A percentile compares a stretch with the other conserved stretches of the same genome.
Evolutionary conservation across 805 yeast species (phyloP).

Genomic region (Pichia gijzeniarum): DNA sequence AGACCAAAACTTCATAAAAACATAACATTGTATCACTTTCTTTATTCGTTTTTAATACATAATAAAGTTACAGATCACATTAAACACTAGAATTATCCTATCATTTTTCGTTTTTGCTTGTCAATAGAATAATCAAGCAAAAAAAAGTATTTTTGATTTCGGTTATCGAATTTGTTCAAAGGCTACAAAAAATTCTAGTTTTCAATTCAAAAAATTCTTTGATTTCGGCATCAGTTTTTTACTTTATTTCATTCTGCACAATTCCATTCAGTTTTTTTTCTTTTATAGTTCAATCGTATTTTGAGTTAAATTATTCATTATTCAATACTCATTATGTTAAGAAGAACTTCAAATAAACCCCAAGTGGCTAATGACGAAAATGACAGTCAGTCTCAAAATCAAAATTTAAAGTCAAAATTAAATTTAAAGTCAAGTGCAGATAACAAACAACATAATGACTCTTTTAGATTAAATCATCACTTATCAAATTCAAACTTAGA

Average conservation of each 20-base stretch:
- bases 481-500: background rate
- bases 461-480: constrained; percentile 3
- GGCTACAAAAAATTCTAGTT: too few species aligned
- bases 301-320: background rate
- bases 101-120: background rate
- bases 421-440: constrained; percentile 1
- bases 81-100: background rate
- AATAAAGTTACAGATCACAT: constrained; percentile 5
- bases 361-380: constrained; percentile 23
- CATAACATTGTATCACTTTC: background rate
- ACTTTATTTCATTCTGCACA: too few species aligned
- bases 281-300: background rate
- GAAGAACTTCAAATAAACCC: constrained; percentile 17
- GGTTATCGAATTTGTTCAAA: too few species aligned
- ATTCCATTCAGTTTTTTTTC: too few species aligned
- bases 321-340: constrained; percentile 12
- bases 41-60: background rate
- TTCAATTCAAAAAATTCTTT: too few species aligned
- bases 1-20: too few species aligned
- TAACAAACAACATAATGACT: background rate
- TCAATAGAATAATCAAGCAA: background rate
- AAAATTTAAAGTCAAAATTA: background rate
- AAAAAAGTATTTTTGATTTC: too few species aligned
- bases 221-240: too few species aligned
- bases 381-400: constrained; percentile 7